Evolutionary conservation across 208 protist species (phyloP).

Genomic region (Crithidia acanthocephali): DNA sequence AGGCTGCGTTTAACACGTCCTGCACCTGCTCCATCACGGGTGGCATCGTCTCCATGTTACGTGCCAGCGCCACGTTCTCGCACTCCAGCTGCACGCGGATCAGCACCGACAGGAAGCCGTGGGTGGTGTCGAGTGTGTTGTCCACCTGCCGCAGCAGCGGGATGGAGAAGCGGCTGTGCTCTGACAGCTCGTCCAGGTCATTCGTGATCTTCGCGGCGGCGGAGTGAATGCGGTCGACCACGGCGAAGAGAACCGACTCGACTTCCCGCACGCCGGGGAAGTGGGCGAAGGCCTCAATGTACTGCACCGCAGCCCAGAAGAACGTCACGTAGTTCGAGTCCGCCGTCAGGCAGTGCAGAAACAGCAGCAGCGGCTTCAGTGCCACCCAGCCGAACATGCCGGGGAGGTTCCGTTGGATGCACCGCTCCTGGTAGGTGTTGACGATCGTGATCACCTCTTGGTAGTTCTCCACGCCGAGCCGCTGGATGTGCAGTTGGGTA

Average conservation of each 20-base stretch:
- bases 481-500: slow-evolving; percentile 73
- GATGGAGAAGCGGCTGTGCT: slow-evolving; percentile 49
- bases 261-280: slow-evolving; percentile 72
- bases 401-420: slow-evolving; percentile 57
- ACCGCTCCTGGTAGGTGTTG: slow-evolving; percentile 71
- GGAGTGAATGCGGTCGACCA: slow-evolving; percentile 76
- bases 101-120: slow-evolving; percentile 72
- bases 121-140: slow-evolving; percentile 49
- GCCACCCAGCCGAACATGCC: slow-evolving; percentile 88
- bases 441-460: slow-evolving; percentile 69
- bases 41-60: slow-evolving; percentile 61
- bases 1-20: slow-evolving; percentile 70
- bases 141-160: slow-evolving; percentile 55
- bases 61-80: slow-evolving; percentile 82
- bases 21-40: slow-evolving; percentile 77
- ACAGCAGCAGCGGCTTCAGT: slow-evolving; percentile 69
- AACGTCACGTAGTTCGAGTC: slow-evolving; percentile 91
- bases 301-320: slow-evolving; percentile 88
- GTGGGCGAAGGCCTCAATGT: slow-evolving; percentile 73
- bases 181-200: slow-evolving; percentile 48
- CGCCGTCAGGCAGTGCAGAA: slow-evolving; percentile 76
- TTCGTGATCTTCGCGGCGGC: slow-evolving; percentile 51
- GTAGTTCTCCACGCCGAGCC: slow-evolving; percentile 68
- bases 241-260: slow-evolving; percentile 69
- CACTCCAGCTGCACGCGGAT: slow-evolving; percentile 88